Percentiles rank a stretch among this genome's conserved stretches.
Conservation (phyloP, 306 rosid species). For the Inga laurina region DNA sequence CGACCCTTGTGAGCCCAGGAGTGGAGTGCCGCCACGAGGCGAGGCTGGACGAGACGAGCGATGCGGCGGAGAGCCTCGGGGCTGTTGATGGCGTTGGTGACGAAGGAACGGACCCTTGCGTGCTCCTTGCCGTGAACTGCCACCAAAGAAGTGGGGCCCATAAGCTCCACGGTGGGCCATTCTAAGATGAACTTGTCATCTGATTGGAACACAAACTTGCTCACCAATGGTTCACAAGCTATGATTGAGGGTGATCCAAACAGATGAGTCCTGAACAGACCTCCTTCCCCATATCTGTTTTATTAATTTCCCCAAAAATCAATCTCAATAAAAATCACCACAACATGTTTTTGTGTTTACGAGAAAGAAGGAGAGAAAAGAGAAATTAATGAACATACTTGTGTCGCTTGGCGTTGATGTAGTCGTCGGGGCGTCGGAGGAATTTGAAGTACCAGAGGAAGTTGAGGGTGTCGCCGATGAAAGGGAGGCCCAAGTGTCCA, state of each 20-base stretch:
- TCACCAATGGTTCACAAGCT: conserved; percentile 29
- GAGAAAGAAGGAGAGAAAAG: background rate
- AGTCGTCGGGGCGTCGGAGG: conserved; percentile 43
- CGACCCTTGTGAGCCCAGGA: conserved; percentile 32
- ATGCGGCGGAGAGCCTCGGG: conserved; percentile 30
- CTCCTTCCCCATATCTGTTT: conserved; percentile 41
- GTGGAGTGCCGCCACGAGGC: conserved; percentile 1
- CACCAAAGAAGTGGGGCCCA: conserved; percentile 31
- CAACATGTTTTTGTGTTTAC: background rate
- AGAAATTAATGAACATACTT: conserved; percentile 35
- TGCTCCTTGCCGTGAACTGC: conserved; percentile 36
- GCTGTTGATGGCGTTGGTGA: conserved; percentile 14
- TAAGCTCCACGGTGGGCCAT: conserved; percentile 24
- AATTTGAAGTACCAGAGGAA: conserved; percentile 58
- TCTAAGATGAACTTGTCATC: background rate
- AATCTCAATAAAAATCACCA: background rate
- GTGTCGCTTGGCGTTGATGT: conserved; percentile 37
- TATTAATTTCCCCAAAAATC: background rate
- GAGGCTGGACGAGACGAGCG: conserved; percentile 27
- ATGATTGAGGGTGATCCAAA: conserved; percentile 41
- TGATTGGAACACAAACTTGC: conserved; percentile 27
- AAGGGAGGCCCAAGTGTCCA: conserved; percentile 37
- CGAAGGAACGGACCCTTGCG: conserved; percentile 19
- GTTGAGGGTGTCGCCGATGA: conserved; percentile 29
- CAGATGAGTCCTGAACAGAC: conserved; percentile 35